Evolutionary conservation across 2,329 filamentous ascomycete species (phyloP).

Genomic region (Alternaria conjuncta): DNA sequence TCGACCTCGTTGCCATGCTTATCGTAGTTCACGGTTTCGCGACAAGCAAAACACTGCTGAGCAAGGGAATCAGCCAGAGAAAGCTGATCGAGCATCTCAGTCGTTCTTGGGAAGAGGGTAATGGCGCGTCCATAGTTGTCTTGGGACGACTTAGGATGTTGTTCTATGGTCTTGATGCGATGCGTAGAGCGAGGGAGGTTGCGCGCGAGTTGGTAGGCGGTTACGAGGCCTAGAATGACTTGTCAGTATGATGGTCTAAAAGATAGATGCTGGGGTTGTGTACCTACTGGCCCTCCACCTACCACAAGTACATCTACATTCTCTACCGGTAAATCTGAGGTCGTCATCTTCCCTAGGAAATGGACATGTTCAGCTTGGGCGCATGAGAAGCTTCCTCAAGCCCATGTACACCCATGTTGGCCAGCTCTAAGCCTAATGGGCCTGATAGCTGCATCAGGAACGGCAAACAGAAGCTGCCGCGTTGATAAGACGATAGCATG

Average conservation of each 20-base stretch:
- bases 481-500: conserved; percentile 4
- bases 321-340: conserved; percentile 10
- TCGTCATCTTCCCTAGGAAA: conserved; percentile 9
- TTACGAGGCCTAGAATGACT: conserved; percentile 42
- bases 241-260: not conserved
- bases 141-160: conserved; percentile 56
- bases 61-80: conserved; percentile 58
- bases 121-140: conserved; percentile 62
- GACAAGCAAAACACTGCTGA: conserved; percentile 61
- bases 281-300: conserved; percentile 55
- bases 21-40: conserved; percentile 59
- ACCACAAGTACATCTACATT: conserved; percentile 32
- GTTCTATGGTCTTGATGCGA: conserved; percentile 58
- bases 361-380: not conserved
- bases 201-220: conserved; percentile 56
- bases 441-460: not conserved
- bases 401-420: conserved; percentile 4
- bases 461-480: not conserved
- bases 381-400: not conserved
- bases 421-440: not conserved
- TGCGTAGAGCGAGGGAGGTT: conserved; percentile 48
- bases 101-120: conserved; percentile 60
- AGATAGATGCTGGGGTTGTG: not conserved
- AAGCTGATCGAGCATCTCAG: conserved; percentile 61
- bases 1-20: conserved; percentile 53